Evolutionary conservation across 2,329 filamentous ascomycete genomes (phyloP).

Genomic region (Xylariaceae sp.): DNA sequence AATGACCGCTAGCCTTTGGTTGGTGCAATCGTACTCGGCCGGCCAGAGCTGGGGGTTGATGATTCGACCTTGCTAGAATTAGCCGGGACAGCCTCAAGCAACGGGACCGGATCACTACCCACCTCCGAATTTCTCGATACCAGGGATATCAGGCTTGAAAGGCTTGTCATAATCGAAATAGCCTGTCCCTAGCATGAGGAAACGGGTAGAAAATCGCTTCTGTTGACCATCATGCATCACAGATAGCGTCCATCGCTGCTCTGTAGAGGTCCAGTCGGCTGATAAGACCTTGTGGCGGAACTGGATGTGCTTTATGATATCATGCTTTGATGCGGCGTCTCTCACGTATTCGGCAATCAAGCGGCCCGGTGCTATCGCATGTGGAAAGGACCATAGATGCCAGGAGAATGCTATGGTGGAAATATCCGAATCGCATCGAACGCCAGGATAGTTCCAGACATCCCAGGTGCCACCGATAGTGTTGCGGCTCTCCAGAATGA

Average conservation of each 20-base stretch:
- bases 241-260: constrained; percentile 45
- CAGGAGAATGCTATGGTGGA: constrained; percentile 60
- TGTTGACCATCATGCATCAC: constrained; percentile 26
- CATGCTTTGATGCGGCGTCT: constrained; percentile 39
- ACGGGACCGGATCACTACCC: too few relatives aligned
- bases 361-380: constrained; percentile 19
- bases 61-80: too few relatives aligned
- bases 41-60: constrained; percentile 71
- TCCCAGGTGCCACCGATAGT: constrained; percentile 72
- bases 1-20: constrained; percentile 64
- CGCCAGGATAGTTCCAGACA: constrained; percentile 68
- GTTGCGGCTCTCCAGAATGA: constrained; percentile 60
- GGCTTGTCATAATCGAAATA: constrained; percentile 59
- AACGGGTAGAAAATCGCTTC: constrained; percentile 36
- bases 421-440: constrained; percentile 59
- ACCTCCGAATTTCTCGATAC: constrained; percentile 52
- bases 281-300: constrained; percentile 41
- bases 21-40: constrained; percentile 53
- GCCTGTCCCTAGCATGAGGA: constrained; percentile 52
- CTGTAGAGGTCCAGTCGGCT: constrained; percentile 48
- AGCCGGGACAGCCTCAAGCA: too few relatives aligned
- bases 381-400: constrained; percentile 41
- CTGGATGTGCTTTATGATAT: constrained; percentile 49
- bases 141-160: constrained; percentile 46
- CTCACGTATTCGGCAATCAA: constrained; percentile 49